These are phyloP conservation scores for Diaporthe nobilis DNA, from an alignment of 2,329 filamentous ascomycete species.

Conservation along the genomic window DNA sequence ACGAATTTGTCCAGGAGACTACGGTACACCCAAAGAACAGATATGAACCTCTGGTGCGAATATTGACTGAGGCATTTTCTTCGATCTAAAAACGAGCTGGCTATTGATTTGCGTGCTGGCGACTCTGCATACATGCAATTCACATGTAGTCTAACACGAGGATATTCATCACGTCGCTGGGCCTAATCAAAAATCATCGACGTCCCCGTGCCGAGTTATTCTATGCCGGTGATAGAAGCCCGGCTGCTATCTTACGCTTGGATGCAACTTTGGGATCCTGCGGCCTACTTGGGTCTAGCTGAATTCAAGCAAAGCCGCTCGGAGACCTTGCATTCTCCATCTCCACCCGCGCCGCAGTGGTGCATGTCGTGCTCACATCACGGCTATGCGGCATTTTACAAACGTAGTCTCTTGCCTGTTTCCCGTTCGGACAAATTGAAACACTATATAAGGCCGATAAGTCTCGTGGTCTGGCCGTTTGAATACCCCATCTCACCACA, in stretches of 20 bases:
- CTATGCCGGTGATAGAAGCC: neutral
- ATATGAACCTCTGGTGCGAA: neutral
- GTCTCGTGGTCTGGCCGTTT: neutral
- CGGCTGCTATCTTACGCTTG: neutral
- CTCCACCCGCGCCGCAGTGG: neutral
- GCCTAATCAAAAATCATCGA: neutral
- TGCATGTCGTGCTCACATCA: neutral
- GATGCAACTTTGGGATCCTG: neutral
- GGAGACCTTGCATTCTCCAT: neutral
- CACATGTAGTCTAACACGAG: neutral
- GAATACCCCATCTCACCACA: neutral
- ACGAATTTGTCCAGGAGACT: neutral
- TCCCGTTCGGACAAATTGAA: neutral
- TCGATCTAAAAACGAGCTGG: accelerated
- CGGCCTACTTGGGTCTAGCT: neutral
- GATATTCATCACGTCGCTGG: neutral
- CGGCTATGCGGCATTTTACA: neutral
- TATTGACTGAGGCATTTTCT: neutral
- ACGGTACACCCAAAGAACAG: neutral
- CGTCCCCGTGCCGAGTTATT: neutral
- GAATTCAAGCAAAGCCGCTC: neutral
- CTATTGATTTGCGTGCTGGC: accelerated
- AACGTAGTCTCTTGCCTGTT: neutral
- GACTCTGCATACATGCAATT: accelerated
- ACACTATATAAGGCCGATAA: neutral